These are phyloP conservation scores for Leptomonas seymouri DNA, from an alignment of 208 protist species.

Conservation along the genomic window DNA sequence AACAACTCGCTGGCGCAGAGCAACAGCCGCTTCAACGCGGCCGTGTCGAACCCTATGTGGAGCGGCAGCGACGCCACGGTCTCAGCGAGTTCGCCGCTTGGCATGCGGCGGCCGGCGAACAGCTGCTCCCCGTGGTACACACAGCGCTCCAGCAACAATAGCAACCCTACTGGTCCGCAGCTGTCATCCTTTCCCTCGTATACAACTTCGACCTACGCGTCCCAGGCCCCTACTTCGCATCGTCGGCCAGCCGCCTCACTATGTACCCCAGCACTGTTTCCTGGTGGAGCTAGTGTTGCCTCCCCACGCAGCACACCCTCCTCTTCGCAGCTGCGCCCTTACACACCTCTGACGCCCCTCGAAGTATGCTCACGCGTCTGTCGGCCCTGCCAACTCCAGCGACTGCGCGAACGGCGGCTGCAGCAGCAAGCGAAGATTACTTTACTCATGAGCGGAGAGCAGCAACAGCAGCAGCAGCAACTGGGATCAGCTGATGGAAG, in stretches of 20 bases:
- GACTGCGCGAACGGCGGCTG: constrained; percentile 20
- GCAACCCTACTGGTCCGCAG: neutral
- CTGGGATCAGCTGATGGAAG: neutral
- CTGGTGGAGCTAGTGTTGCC: neutral
- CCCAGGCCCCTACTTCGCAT: neutral
- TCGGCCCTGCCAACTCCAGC: constrained; percentile 25
- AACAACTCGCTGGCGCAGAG: neutral
- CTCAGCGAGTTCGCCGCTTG: neutral
- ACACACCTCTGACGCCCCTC: constrained; percentile 10
- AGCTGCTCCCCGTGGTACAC: constrained; percentile 1
- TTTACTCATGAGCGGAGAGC: constrained; percentile 22
- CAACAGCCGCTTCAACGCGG: neutral
- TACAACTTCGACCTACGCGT: neutral
- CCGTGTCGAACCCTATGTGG: constrained; percentile 3
- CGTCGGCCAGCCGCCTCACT: constrained; percentile 10
- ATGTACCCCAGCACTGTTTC: constrained; percentile 3
- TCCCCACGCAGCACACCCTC: constrained; percentile 8
- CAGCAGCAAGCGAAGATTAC: constrained; percentile 10
- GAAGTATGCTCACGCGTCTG: constrained; percentile 33
- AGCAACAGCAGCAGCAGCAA: constrained; percentile 8
- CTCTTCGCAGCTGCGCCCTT: constrained; percentile 14
- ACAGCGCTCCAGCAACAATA: neutral
- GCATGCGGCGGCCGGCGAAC: neutral
- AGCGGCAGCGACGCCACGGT: neutral
- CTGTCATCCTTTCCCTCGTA: neutral